Percentiles rank a stretch among this genome's conserved stretches.
phyloP scores from a whole-genome alignment of 2,329 filamentous ascomycete species.

The Anthostomella pinea region DNA sequence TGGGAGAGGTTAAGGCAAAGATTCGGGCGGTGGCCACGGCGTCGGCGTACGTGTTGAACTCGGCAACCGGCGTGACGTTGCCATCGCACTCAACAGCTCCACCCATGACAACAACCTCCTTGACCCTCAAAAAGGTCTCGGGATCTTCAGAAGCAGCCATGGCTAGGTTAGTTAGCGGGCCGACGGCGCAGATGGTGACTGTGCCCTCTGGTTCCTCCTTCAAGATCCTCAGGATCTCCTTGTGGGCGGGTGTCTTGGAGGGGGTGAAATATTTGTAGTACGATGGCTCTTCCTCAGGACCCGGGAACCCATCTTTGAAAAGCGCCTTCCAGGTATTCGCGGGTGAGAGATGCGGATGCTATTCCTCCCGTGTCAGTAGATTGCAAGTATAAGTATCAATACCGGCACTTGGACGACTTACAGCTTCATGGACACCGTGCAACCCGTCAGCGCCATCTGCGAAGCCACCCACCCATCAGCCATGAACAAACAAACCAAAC shows the following conservation, averaged over 20 bases:
- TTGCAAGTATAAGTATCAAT: too few species aligned
- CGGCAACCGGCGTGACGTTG: constrained; percentile 81
- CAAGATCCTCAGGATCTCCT: constrained; percentile 86
- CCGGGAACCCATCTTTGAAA: constrained; percentile 47
- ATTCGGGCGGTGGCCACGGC: constrained; percentile 72
- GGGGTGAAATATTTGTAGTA: constrained; percentile 68
- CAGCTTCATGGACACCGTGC: constrained; percentile 67
- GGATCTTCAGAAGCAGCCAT: constrained; percentile 85
- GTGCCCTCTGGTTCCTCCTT: constrained; percentile 77
- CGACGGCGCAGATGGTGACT: constrained; percentile 85
- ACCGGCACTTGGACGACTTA: constrained; percentile 35
- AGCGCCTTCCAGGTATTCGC: constrained; percentile 71
- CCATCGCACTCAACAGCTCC: constrained; percentile 76
- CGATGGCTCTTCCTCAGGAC: constrained; percentile 37
- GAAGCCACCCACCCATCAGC: constrained; percentile 12
- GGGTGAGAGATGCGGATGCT: constrained; percentile 72
- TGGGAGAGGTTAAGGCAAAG: constrained; percentile 72
- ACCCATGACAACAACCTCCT: constrained; percentile 95
- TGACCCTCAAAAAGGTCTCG: constrained; percentile 81
- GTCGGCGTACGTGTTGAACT: constrained; percentile 96
- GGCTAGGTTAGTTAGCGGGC: constrained; percentile 90
- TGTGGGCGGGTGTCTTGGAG: constrained; percentile 69
- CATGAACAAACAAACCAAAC: neutral
- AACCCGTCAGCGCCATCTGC: constrained; percentile 73
- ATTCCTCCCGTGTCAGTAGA: constrained; percentile 11